These are phyloP conservation scores for Melastoma malabathricum DNA, from an alignment of 345 rosid genomes.

Conservation along the genomic window DNA sequence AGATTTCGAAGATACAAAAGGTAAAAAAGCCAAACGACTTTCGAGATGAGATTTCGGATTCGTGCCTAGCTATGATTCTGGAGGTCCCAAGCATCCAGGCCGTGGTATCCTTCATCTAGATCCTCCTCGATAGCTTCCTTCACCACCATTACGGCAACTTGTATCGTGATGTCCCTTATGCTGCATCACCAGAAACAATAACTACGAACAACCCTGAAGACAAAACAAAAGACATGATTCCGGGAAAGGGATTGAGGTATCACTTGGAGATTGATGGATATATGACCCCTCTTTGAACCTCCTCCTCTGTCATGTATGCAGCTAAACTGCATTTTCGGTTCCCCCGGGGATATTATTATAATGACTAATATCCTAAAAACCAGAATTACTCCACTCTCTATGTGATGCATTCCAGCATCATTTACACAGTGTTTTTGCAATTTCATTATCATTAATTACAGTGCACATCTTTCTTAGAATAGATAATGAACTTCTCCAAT, in stretches of 20 bases:
- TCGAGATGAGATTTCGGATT: too few relatives aligned
- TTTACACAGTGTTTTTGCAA: too few relatives aligned
- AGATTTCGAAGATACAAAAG: too few relatives aligned
- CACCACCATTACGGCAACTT: constrained; percentile 79
- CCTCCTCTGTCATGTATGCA: constrained; percentile 86
- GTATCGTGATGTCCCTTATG: constrained; percentile 78
- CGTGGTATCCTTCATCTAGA: constrained; percentile 73
- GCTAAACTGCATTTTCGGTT: constrained; percentile 95
- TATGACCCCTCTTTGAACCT: constrained; percentile 56
- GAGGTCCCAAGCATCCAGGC: constrained; percentile 65
- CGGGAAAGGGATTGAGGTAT: background rate
- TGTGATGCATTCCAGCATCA: background rate
- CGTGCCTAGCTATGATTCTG: constrained; percentile 37
- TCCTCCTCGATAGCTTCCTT: constrained; percentile 79
- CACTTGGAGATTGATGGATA: constrained; percentile 86
- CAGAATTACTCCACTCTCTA: constrained; percentile 1
- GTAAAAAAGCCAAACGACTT: background rate
- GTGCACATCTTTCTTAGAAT: too few relatives aligned
- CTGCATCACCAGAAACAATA: constrained; percentile 27
- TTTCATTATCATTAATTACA: too few relatives aligned
- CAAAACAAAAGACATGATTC: background rate
- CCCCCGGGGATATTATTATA: background rate
- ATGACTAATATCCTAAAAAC: background rate
- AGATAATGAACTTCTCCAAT: too few relatives aligned
- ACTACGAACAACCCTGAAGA: background rate